Conservation (phyloP, 2,329 filamentous ascomycete species). For the Aspergillus cejpii region DNA sequence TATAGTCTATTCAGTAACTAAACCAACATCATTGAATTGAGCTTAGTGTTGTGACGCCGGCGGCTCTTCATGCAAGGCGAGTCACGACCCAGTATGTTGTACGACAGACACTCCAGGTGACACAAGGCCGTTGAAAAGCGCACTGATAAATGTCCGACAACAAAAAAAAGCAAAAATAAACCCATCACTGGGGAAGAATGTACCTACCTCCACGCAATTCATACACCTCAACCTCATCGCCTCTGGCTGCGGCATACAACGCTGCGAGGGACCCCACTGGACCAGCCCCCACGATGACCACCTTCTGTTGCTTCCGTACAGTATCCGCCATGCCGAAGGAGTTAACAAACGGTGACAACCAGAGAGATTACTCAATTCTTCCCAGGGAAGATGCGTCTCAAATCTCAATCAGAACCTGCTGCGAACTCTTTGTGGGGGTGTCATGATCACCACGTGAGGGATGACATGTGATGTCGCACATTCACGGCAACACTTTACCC, state of each 20-base stretch:
- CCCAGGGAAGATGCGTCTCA: background rate
- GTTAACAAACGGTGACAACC: background rate
- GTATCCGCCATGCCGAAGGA: constrained; percentile 10
- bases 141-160: no score
- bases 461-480: background rate
- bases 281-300: constrained; percentile 81
- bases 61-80: background rate
- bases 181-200: no score
- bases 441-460: background rate
- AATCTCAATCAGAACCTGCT: background rate
- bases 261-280: constrained; percentile 89
- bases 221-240: constrained; percentile 87
- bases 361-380: background rate
- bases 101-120: no score
- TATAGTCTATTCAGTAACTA: constrained; percentile 34
- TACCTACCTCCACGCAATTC: constrained; percentile 79
- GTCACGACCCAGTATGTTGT: no score
- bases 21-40: constrained; percentile 4
- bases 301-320: constrained; percentile 51
- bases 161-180: no score
- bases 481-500: background rate
- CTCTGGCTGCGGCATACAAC: constrained; percentile 82
- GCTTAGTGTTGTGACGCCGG: constrained; percentile 1
- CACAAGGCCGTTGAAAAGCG: no score
- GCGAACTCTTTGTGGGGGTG: background rate